Evolutionary conservation across 345 rosid genomes (phyloP), one percentile per base, ranked within the genome.

Genomic region (Heritiera fomes): DNA sequence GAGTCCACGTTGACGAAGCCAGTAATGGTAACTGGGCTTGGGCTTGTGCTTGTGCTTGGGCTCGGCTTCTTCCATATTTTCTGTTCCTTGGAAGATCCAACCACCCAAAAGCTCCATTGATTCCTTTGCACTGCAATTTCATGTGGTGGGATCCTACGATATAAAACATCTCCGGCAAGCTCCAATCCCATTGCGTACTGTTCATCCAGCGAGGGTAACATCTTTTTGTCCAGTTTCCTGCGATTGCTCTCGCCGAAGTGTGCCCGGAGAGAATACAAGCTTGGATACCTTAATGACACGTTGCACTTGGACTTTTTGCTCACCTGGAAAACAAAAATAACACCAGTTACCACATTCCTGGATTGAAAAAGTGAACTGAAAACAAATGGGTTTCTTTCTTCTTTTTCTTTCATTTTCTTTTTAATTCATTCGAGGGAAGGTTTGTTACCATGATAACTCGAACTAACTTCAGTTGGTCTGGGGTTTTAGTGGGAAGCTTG

Each of bases 81-180:
- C 1, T 52, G 52, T 47, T 76, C 70, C 69, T 55, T 23, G 7
- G 84, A 70, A 86, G 75, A 43, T 71, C 8, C 49, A 52, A 83
- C 84, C 94, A 85, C 86, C 99, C 99, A 94, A 82, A 94, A 96
- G 71, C 84, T 79, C 94, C 89, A 88, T 0, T 53, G 73, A 34
- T 82, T 80, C 46, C 84, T 84, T 32, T 80, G 86, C 69, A 78
- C 80, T 1, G 89, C 87, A 41, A 94, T 61, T 83, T 90, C 93
- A 7, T 84, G 85, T 53, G 89, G 85, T 3, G 85, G 77, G 78
- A 97, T 81, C 82, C 94, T 80, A 69, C 93, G 79, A 75, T 85
- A 89, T 40, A 94, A 93, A 32, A 91, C 84, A 14, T 90, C 91
- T 2, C 83, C 88, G 4, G 98, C 98, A 1, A 76, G 76, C 60